Base-by-base conservation (phyloP, 495 filamentous ascomycete species). In the Xylaria longipes region DNA sequence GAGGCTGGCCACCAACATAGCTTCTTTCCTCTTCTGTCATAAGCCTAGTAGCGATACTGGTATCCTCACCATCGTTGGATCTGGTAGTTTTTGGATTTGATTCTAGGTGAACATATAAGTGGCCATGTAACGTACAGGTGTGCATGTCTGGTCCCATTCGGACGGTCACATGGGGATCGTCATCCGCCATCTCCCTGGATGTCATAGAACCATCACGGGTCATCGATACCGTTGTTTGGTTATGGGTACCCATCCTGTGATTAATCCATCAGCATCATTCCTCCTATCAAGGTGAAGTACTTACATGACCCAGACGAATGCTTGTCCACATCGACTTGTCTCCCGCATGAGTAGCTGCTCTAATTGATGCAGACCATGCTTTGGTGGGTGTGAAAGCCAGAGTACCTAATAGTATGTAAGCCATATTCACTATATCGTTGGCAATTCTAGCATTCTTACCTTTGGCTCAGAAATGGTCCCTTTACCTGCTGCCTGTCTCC, bases 1-100 rank as follows among this genome's bases (percentile, higher is more conserved):
- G 46, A 20, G 65, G 65, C 65, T 43, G 3, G 2, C 65, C 65
- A 5, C 33, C 35, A 12, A 54, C 2, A 56, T 41, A 54, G 31
- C 31, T 67, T 43, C 65, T 56, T 31, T 67, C 48, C 15, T 56
- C 65, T 22, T 22, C 48, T 3, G 64, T 67, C 64, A 67, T 56
- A 9, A 67, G 64, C 8, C 46, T n/a, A n/a, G n/a, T n/a, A n/a
- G n/a, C n/a, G n/a, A n/a, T n/a, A n/a, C n/a, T n/a, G n/a, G n/a
- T n/a, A n/a, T n/a, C n/a, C n/a, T n/a, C n/a, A n/a, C n/a, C n/a
- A n/a, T n/a, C n/a, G n/a, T n/a, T n/a, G n/a, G n/a, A n/a, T n/a
- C n/a, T n/a, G n/a, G n/a, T n/a, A n/a, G n/a, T n/a, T n/a, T n/a
- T n/a, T n/a, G n/a, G n/a, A n/a, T n/a, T n/a, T n/a, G n/a, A n/a